A percentile compares a stretch with the other conserved stretches of the same genome.
phyloP scores from a whole-genome alignment of 116 monocot genomes.

The Iris pallida region DNA sequence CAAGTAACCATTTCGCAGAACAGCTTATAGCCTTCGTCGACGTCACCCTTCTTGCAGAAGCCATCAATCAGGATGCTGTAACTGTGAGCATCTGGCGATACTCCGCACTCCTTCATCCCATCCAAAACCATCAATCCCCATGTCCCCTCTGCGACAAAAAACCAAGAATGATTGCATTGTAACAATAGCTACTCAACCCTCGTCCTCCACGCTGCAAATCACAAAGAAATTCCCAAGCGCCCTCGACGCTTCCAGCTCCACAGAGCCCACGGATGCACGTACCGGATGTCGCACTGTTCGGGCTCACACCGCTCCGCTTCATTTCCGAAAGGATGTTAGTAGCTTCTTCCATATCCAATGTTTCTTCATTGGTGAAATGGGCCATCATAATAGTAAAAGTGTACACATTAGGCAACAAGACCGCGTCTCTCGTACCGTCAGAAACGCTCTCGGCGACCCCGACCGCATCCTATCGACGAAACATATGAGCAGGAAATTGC shows the following conservation, averaged over 20 bases:
- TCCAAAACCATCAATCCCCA: constrained; percentile 29
- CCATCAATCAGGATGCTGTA: constrained; percentile 62
- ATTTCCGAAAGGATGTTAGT: constrained; percentile 40
- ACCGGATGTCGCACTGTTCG: constrained; percentile 39
- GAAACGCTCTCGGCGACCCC: constrained; percentile 29
- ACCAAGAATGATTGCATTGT: constrained; percentile 48
- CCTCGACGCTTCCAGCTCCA: constrained; percentile 16
- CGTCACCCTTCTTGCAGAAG: constrained; percentile 32
- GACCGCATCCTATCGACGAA: constrained; percentile 32
- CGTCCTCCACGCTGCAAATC: constrained; percentile 16
- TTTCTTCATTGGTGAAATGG: constrained; percentile 23
- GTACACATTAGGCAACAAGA: constrained; percentile 55
- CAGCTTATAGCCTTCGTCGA: constrained; percentile 20
- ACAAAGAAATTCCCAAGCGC: constrained; percentile 40
- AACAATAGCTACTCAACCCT: constrained; percentile 35
- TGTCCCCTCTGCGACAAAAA: constrained; percentile 34
- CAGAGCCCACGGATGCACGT: constrained; percentile 54
- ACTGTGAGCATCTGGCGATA: constrained; percentile 41
- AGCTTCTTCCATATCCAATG: constrained; percentile 28
- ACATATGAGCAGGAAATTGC: constrained; percentile 57
- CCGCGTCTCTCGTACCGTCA: constrained; percentile 38
- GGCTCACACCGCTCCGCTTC: constrained; percentile 35
- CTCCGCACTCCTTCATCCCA: constrained; percentile 27
- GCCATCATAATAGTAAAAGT: constrained; percentile 55
- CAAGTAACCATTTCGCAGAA: constrained; percentile 38